Evolutionary conservation across 1,139 yeast species (phyloP).

Genomic region (Citeromyces siamensis): DNA sequence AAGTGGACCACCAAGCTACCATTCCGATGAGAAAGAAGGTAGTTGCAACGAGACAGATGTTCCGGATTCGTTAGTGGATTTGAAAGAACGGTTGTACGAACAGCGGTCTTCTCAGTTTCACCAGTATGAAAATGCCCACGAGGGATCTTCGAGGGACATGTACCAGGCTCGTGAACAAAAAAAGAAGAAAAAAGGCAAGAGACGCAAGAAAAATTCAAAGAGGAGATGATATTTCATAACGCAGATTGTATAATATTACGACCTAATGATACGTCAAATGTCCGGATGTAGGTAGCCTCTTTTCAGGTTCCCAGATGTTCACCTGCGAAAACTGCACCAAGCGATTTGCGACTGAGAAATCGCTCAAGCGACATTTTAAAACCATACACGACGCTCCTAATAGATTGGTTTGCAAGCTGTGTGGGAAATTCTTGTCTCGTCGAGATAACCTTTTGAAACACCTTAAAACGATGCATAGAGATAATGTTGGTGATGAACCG

Average conservation of each 20-base stretch:
- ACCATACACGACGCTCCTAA: neutral
- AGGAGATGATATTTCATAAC: conserved; percentile 2
- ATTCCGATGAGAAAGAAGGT: conserved; percentile 2
- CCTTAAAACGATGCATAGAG: neutral
- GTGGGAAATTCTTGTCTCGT: neutral
- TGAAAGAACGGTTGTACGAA: conserved; percentile 8
- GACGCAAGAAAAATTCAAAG: conserved; percentile 6
- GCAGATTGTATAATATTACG: neutral
- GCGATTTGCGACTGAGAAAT: conserved; percentile 1
- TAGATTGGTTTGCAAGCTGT: neutral
- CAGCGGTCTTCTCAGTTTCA: conserved; percentile 4
- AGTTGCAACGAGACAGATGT: conserved; percentile 4
- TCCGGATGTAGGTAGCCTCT: neutral
- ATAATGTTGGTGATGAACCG: neutral
- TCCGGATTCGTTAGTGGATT: conserved; percentile 9
- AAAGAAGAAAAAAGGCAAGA: conserved; percentile 3
- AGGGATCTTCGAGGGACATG: conserved; percentile 4
- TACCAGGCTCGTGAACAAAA: neutral
- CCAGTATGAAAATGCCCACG: conserved; percentile 4
- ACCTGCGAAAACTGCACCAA: neutral
- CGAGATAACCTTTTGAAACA: neutral
- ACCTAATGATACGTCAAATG: neutral
- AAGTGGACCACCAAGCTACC: conserved; percentile 3
- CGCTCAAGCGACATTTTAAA: neutral
- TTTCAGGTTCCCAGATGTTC: conserved; percentile 1